Conservation (phyloP, 148 eudicot species). For the Rhododendron griersonianum region DNA sequence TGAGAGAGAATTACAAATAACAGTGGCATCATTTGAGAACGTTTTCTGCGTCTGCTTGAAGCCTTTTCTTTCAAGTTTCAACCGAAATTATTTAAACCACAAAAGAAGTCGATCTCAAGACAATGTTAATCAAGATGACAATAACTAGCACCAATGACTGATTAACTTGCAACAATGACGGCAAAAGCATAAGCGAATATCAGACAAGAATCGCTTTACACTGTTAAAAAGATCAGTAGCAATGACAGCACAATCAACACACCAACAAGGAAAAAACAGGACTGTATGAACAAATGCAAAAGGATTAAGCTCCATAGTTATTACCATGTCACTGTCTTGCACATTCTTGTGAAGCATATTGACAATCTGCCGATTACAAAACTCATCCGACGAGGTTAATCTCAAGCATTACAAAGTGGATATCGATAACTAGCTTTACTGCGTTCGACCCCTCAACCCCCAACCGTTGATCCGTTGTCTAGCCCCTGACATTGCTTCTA, state of each 20-base stretch:
- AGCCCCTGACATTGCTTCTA: background rate
- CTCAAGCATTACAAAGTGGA: background rate
- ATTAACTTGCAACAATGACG: background rate
- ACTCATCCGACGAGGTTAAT: background rate
- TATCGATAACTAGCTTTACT: background rate
- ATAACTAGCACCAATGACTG: background rate
- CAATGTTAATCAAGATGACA: background rate
- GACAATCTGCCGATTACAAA: background rate
- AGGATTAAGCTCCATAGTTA: background rate
- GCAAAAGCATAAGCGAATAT: background rate
- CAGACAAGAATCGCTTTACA: background rate
- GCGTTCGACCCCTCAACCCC: background rate
- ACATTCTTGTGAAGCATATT: background rate
- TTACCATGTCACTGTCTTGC: background rate
- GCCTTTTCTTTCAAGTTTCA: background rate
- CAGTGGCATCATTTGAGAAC: background rate
- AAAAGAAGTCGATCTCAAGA: background rate
- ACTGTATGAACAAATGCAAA: background rate
- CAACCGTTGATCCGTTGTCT: background rate
- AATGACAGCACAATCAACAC: background rate
- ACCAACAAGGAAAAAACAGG: background rate
- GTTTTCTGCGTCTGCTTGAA: background rate
- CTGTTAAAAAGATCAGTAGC: background rate
- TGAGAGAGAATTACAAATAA: too few species aligned
- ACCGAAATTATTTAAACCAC: background rate